Evolutionary conservation across 2,329 filamentous ascomycete species (phyloP).

Genomic region (Reticulascus tulasneorum): DNA sequence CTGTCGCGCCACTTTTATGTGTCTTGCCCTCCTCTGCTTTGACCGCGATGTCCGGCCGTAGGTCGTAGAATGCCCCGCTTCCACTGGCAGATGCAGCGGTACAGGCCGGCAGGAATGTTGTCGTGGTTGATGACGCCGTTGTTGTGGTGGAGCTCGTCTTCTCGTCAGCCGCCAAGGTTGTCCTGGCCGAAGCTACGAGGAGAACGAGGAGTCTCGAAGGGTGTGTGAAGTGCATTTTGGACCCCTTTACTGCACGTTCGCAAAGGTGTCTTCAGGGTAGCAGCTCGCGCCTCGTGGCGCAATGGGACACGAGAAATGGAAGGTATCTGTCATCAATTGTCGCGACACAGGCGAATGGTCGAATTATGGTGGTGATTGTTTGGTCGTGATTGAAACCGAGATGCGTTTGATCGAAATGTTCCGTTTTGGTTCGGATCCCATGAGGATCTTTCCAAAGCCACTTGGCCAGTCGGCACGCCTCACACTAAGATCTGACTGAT

Average conservation of each 20-base stretch:
- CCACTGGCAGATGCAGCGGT: constrained; percentile 53
- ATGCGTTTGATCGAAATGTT: too few relatives aligned
- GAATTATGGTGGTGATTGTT: too few relatives aligned
- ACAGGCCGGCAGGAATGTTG: constrained; percentile 44
- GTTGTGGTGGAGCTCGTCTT: too few relatives aligned
- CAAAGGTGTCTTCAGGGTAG: not conserved
- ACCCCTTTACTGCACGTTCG: too few relatives aligned
- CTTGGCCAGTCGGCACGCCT: constrained; percentile 6
- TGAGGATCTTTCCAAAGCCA: constrained; percentile 3
- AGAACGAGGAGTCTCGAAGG: constrained; percentile 26
- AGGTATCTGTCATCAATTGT: constrained; percentile 8
- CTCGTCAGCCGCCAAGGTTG: constrained; percentile 27
- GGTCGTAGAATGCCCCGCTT: constrained; percentile 55
- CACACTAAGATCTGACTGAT: too few relatives aligned
- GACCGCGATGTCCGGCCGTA: constrained; percentile 51
- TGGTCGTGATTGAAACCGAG: too few relatives aligned
- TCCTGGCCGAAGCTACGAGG: constrained; percentile 26
- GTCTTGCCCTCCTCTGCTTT: constrained; percentile 39
- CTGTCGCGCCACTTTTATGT: constrained; percentile 35
- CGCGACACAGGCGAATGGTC: too few relatives aligned
- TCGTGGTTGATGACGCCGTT: constrained; percentile 26
- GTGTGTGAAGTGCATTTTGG: constrained; percentile 19
- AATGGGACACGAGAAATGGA: not conserved
- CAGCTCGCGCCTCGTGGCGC: constrained; percentile 5
- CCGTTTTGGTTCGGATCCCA: too few relatives aligned